phyloP scores from a whole-genome alignment of 225 moss, liverwort and hornwort species.

The Neckera pumila region DNA sequence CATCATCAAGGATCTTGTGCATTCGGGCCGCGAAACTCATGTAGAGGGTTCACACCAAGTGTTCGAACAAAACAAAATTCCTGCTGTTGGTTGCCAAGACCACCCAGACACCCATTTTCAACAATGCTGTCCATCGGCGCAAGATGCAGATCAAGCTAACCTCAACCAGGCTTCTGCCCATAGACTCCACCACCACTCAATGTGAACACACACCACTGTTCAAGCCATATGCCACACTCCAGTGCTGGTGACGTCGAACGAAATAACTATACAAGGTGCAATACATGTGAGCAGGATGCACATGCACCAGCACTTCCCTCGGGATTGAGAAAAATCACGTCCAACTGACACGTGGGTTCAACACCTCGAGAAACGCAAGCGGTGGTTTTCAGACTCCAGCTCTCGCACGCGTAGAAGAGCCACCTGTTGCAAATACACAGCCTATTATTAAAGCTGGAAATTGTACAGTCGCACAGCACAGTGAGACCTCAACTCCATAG shows the following conservation, averaged over 20 bases:
- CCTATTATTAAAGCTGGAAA: not conserved
- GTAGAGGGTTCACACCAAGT: not conserved
- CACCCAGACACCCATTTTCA: not conserved
- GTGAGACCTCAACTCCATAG: not conserved
- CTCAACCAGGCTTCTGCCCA: not conserved
- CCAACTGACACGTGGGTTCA: not conserved
- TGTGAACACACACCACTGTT: not conserved
- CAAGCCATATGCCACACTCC: not conserved
- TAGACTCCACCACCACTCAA: not conserved
- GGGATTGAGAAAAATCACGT: not conserved
- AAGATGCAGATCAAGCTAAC: not conserved
- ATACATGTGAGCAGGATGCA: not conserved
- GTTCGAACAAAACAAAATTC: slow-evolving; percentile 8
- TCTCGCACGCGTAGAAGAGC: slow-evolving; percentile 32
- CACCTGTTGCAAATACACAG: not conserved
- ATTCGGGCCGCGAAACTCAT: not conserved
- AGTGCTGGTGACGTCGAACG: not conserved
- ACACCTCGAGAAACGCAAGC: slow-evolving; percentile 27
- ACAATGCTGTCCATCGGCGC: not conserved
- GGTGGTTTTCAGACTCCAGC: slow-evolving; percentile 43
- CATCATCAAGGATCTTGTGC: not conserved
- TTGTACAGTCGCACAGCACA: not conserved
- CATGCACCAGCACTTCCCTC: not conserved
- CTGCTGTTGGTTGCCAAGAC: not conserved
- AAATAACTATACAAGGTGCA: slow-evolving; percentile 5